Percentiles rank a stretch among this genome's conserved stretches.
These are phyloP conservation scores for Rhamnella rubrinervis DNA, from an alignment of 331 rosid species.

Conservation along the genomic window DNA sequence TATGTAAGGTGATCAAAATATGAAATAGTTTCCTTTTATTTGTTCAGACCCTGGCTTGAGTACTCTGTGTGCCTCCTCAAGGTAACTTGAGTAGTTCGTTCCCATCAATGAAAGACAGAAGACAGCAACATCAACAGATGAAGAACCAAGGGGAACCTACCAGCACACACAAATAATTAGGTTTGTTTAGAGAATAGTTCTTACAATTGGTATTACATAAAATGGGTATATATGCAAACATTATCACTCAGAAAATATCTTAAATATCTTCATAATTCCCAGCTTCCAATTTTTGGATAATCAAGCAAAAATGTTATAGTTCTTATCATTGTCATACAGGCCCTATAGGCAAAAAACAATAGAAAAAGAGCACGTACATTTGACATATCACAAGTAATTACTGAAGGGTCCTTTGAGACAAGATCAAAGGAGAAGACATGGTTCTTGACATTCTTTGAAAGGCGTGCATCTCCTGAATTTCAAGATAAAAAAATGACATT, in stretches of 20 bases:
- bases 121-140: constrained; percentile 74
- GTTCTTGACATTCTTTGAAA: constrained; percentile 75
- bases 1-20: background rate
- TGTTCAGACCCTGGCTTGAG: constrained; percentile 65
- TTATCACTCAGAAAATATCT: background rate
- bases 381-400: constrained; percentile 89
- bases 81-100: constrained; percentile 64
- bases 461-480: constrained; percentile 82
- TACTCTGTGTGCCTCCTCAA: constrained; percentile 73
- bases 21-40: background rate
- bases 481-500: constrained; percentile 5
- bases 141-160: constrained; percentile 68
- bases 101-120: constrained; percentile 96
- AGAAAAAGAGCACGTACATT: constrained; percentile 49
- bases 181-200: constrained; percentile 7
- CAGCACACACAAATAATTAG: constrained; percentile 22
- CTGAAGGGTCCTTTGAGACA: constrained; percentile 72
- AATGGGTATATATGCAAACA: constrained; percentile 4
- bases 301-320: background rate
- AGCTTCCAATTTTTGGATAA: constrained; percentile 11
- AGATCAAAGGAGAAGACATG: constrained; percentile 90
- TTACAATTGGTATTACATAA: constrained; percentile 1
- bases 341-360: background rate
- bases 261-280: background rate
- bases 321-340: background rate